These are phyloP conservation scores for Henckelia pumila DNA, from an alignment of 257 asterid genomes.

Conservation along the genomic window DNA sequence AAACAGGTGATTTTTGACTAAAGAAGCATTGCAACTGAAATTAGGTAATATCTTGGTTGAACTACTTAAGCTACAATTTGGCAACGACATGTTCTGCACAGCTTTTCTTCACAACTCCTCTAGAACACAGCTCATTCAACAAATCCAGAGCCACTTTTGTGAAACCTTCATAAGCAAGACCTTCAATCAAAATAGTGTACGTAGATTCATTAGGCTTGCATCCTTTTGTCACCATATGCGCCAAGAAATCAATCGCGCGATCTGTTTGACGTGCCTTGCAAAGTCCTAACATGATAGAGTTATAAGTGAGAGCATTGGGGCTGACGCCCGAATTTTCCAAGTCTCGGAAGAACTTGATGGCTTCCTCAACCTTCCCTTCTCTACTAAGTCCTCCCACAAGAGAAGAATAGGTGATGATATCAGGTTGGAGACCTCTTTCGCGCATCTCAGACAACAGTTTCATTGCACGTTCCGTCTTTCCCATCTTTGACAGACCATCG, in stretches of 20 bases:
- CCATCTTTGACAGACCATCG: conserved; percentile 75
- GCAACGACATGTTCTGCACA: conserved; percentile 54
- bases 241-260: conserved; percentile 79
- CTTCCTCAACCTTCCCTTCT: conserved; percentile 78
- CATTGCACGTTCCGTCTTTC: conserved; percentile 61
- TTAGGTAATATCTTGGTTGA: too few relatives aligned
- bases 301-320: conserved; percentile 68
- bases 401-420: conserved; percentile 66
- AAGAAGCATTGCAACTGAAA: too few relatives aligned
- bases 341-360: conserved; percentile 58
- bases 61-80: conserved; percentile 34
- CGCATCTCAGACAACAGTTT: conserved; percentile 62
- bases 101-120: conserved; percentile 66
- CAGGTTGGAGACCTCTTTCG: conserved; percentile 64
- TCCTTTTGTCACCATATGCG: conserved; percentile 64
- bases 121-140: conserved; percentile 57
- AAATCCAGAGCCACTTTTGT: conserved; percentile 68
- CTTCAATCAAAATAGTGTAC: conserved; percentile 74
- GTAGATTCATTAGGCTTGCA: conserved; percentile 84
- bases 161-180: conserved; percentile 67
- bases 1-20: too few relatives aligned
- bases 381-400: conserved; percentile 69
- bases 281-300: conserved; percentile 71
- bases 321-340: conserved; percentile 57
- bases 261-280: conserved; percentile 75